Percentiles rank a stretch among this genome's conserved stretches.
These are phyloP conservation scores for Podila horticola DNA, from an alignment of 192 early-diverging fungal genomes.

Conservation along the genomic window DNA sequence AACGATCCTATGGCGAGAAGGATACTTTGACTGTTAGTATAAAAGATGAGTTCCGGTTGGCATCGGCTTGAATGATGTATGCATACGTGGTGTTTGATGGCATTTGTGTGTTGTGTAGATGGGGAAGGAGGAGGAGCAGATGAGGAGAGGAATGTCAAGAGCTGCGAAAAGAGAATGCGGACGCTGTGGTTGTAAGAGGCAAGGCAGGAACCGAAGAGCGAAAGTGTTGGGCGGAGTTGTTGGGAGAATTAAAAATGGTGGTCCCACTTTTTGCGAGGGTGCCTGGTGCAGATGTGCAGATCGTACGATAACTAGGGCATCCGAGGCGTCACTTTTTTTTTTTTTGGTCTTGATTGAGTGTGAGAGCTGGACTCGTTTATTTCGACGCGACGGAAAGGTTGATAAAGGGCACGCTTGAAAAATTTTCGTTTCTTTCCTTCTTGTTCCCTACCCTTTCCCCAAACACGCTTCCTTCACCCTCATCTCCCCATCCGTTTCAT, in stretches of 20 bases:
- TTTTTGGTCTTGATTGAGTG: too few relatives aligned
- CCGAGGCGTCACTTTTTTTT: neutral
- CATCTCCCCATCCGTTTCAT: neutral
- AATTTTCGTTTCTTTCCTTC: slow-evolving; percentile 4
- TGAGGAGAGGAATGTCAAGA: neutral
- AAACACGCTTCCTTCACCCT: neutral
- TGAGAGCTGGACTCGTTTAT: neutral
- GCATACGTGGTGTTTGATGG: slow-evolving; percentile 33
- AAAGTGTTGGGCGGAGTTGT: neutral
- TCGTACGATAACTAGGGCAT: neutral
- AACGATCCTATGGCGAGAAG: slow-evolving; percentile 57
- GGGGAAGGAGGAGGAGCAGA: neutral
- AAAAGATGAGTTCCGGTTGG: too few relatives aligned
- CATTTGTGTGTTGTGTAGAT: neutral
- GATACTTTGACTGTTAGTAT: too few relatives aligned
- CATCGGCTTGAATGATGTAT: too few relatives aligned
- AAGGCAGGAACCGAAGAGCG: neutral
- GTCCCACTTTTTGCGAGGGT: neutral
- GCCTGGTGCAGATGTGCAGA: neutral
- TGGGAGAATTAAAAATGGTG: neutral
- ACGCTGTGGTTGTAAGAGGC: neutral
- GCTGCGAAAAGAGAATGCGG: neutral
- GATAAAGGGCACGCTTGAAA: slow-evolving; percentile 1
- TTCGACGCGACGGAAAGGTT: neutral
- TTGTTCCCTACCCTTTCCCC: neutral